Base-by-base conservation (phyloP, 495 filamentous ascomycete genomes). In the Chaetomium tenue region DNA sequence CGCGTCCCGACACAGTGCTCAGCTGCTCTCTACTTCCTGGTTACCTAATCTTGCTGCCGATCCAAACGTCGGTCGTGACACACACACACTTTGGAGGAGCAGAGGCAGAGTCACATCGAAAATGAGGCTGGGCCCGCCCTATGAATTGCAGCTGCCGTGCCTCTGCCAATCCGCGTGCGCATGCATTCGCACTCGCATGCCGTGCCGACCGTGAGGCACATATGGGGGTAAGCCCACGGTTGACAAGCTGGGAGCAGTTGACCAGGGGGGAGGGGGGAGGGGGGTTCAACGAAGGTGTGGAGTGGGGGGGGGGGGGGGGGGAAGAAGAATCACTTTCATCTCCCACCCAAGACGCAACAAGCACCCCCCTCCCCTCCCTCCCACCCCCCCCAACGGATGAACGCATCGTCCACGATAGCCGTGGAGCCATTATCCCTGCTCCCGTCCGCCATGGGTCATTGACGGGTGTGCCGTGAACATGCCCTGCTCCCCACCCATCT, bases 81-180 rank as follows among this genome's bases (percentile, higher is more conserved):
- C 44, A 52, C 54, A 23, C 37, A 23, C n/a, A 50, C 47, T 12
- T 22, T 11, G 2, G 16, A n/a, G 11, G 23, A 2, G 23, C 0
- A 25, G 42, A 8, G 46, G 12, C 61, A 71, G 51, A 58, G 69
- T 68, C 50, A 56, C 67, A 67, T 64, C 48, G 59, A 60, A 22
- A 59, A 42, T 68, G 67, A 63, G 70, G 67, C 67, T 69, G 63
- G 65, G 64, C 50, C 51, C 39, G 61, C 55, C 66, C 50, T 61
- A 55, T 26, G 58, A 50, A 48, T 28, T 37, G 48, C 54, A 63
- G 53, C 42, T 62, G 57, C 57, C 28, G 25, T 26, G 16, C 11
- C 40, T 55, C 54, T 66, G 64, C 54, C 57, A 63, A 63, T 60
- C 20, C 48, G 26, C 22, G 20, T 28, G 52, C 47, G 15, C 37